These are phyloP conservation scores for Pestalotiopsis fici DNA, from an alignment of 2,329 filamentous ascomycete species.

Conservation along the genomic window DNA sequence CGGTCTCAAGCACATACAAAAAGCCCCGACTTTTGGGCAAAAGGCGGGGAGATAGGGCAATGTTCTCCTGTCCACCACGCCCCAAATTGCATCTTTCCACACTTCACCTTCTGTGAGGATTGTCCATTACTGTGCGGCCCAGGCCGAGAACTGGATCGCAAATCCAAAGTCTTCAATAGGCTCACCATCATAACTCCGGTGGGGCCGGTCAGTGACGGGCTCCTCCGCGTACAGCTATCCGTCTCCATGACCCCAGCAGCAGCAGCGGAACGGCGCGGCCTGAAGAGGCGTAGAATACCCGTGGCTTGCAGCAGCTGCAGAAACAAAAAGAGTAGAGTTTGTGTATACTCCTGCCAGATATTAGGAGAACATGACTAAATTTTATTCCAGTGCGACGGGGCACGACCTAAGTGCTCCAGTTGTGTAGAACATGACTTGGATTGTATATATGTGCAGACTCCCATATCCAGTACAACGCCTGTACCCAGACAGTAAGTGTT, in stretches of 20 bases:
- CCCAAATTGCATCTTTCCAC: no score
- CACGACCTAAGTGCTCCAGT: slow-evolving; percentile 4
- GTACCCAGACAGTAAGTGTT: slow-evolving; percentile 1
- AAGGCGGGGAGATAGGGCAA: no score
- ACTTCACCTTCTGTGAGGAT: not conserved
- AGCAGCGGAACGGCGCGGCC: not conserved
- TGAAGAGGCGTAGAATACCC: slow-evolving; percentile 6
- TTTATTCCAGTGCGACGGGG: slow-evolving; percentile 2
- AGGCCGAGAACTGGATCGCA: not conserved
- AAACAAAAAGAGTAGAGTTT: slow-evolving; percentile 7
- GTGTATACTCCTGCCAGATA: not conserved
- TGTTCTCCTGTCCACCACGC: no score
- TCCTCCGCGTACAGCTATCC: not conserved
- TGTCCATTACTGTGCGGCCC: not conserved
- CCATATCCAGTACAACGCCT: slow-evolving; percentile 1
- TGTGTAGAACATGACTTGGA: slow-evolving; percentile 2
- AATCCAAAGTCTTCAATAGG: not conserved
- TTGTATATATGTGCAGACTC: slow-evolving; percentile 7
- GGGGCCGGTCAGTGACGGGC: not conserved
- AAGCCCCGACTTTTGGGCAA: no score
- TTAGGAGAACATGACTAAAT: not conserved
- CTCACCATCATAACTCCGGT: not conserved
- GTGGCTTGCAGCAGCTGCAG: slow-evolving; percentile 4
- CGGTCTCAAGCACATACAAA: not conserved
- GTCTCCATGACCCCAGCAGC: not conserved